These are phyloP conservation scores for Xylariaceae sp. DNA, from an alignment of 2,329 filamentous ascomycete genomes.

Conservation along the genomic window DNA sequence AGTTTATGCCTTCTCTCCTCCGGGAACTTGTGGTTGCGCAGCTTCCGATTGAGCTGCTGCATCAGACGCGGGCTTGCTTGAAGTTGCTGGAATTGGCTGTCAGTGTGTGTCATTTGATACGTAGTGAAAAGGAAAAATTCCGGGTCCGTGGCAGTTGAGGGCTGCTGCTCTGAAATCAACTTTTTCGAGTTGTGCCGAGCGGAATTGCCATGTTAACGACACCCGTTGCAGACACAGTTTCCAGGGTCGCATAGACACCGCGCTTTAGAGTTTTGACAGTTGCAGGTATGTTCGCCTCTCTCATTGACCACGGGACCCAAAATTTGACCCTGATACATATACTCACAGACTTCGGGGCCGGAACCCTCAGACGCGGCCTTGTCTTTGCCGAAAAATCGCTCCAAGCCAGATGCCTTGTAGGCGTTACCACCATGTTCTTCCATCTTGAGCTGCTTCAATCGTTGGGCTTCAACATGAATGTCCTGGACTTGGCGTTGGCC, in stretches of 20 bases:
- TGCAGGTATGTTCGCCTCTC: constrained; percentile 8
- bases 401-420: constrained; percentile 55
- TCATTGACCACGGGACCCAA: constrained; percentile 5
- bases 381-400: constrained; percentile 55
- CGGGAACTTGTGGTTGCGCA: constrained; percentile 1
- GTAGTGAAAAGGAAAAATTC: neutral
- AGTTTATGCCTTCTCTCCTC: constrained; percentile 16
- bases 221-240: neutral
- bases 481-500: constrained; percentile 87
- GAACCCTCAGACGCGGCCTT: constrained; percentile 33
- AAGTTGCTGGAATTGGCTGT: constrained; percentile 1
- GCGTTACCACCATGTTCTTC: constrained; percentile 56
- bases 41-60: constrained; percentile 3
- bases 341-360: constrained; percentile 18
- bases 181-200: too few relatives aligned
- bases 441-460: constrained; percentile 84
- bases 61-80: neutral
- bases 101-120: constrained; percentile 16
- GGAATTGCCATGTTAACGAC: too few relatives aligned
- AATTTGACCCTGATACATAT: constrained; percentile 20
- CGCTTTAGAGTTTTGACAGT: constrained; percentile 1
- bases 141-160: neutral
- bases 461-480: constrained; percentile 85
- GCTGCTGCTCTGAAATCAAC: neutral
- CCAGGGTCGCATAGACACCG: neutral